Evolutionary conservation across 1,139 yeast genomes (phyloP).

Genomic region (Candida sp.): DNA sequence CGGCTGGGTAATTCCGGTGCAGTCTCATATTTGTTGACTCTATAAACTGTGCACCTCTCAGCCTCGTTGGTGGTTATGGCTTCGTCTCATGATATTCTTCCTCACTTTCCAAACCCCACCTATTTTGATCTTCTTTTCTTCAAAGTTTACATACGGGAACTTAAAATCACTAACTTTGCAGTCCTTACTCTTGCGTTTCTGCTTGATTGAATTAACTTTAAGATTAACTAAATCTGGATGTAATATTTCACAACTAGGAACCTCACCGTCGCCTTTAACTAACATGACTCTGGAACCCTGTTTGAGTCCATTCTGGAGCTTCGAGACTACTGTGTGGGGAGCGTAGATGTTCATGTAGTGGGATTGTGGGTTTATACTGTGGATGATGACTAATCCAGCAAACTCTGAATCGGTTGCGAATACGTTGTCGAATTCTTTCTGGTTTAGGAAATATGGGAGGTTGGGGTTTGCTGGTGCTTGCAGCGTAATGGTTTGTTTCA

Average conservation of each 20-base stretch:
- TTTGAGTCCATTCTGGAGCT: conserved; percentile 17
- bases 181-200: conserved; percentile 14
- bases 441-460: conserved; percentile 8
- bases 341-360: conserved; percentile 59
- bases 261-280: conserved; percentile 68
- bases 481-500: not conserved
- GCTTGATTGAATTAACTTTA: conserved; percentile 16
- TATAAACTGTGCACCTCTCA: not conserved
- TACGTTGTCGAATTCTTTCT: not conserved
- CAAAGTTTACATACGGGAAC: conserved; percentile 59
- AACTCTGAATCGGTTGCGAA: conserved; percentile 15
- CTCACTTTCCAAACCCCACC: conserved; percentile 70
- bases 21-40: not conserved
- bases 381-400: conserved; percentile 56
- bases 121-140: conserved; percentile 42
- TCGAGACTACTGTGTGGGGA: conserved; percentile 34
- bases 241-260: conserved; percentile 39
- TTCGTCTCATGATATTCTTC: conserved; percentile 62
- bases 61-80: conserved; percentile 17
- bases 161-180: conserved; percentile 4
- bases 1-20: no score
- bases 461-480: not conserved
- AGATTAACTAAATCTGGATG: conserved; percentile 24
- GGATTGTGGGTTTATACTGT: conserved; percentile 56
- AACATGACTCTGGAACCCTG: conserved; percentile 47